A percentile compares a stretch with the other conserved stretches of the same genome.
phyloP scores from a whole-genome alignment of 1,284 basidiomycete species.

The Trametes hirsuta region DNA sequence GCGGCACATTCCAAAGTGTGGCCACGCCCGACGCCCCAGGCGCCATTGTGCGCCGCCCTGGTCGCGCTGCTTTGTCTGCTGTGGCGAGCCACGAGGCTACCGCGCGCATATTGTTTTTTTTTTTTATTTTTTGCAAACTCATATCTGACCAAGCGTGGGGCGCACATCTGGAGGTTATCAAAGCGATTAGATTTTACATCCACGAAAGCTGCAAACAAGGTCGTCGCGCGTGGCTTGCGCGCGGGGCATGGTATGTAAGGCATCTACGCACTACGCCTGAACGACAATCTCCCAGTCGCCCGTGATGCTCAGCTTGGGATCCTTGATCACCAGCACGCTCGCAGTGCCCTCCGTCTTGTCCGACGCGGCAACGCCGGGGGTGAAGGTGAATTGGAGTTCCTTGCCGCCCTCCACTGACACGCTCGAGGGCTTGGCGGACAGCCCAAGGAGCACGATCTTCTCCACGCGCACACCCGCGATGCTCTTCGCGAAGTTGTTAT shows the following conservation, averaged over 20 bases:
- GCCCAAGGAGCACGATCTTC: conserved; percentile 78
- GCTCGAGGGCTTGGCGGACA: conserved; percentile 61
- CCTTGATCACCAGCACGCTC: conserved; percentile 75
- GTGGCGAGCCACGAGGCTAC: background rate
- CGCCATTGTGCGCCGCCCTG: conserved; percentile 3
- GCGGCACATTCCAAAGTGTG: background rate
- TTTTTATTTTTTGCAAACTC: background rate
- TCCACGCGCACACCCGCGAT: conserved; percentile 78
- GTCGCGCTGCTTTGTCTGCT: conserved; percentile 6
- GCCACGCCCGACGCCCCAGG: conserved; percentile 1
- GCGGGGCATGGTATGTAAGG: background rate
- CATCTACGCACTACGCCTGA: conserved; percentile 16
- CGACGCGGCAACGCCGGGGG: conserved; percentile 49
- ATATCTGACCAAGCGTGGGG: background rate
- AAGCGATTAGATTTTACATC: conserved; percentile 7
- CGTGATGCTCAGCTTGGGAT: conserved; percentile 69
- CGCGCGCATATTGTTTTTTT: background rate
- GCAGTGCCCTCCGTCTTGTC: conserved; percentile 63
- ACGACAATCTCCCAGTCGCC: conserved; percentile 72
- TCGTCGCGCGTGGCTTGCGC: background rate
- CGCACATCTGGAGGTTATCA: background rate
- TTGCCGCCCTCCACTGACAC: conserved; percentile 59
- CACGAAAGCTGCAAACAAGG: conserved; percentile 1
- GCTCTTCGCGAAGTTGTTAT: conserved; percentile 71
- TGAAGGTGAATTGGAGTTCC: conserved; percentile 62